Evolutionary conservation across 1,284 basidiomycete species (phyloP), one percentile per base, ranked within the genome.

Genomic region (Thecaphora thlaspeos): DNA sequence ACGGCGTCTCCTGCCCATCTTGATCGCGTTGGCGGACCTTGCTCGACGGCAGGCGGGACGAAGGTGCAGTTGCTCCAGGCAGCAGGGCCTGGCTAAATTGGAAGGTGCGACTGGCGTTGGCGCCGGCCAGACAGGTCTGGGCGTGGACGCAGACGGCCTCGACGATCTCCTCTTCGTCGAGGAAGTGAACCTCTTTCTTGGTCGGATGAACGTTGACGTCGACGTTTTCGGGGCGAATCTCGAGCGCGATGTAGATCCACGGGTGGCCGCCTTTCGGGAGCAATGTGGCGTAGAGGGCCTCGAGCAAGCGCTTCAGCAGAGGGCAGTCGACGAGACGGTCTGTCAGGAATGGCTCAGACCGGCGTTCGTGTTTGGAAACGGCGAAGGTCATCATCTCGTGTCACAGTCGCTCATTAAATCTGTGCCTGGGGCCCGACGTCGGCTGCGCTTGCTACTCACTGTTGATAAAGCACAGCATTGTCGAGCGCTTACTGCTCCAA

Each of bases 151-250:
- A 86, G 43, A 98, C 85, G 8, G 81, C 81, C 64, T 91, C 87
- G 4, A 88, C 87, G 66, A 97, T 90, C 14, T 83, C 83, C 48
- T 97, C 95, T 77, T 98, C 91, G 65, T 96, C 86, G 49, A 97
- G 80, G 71, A 98, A 98, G 67, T 93, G 90, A 0, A 96, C 91
- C 78, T 97, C 93, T 36, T 89, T 88, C 79, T 99, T 98, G 1
- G 95, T 98, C 0, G 95, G 95, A 77, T 97, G 94, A 0, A 98
- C 93, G 70, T 98, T 98, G 52, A 97, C 93, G 72, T 99, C 95
- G 11, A 99, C 87, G 26, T 88, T 87, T 32, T 85, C 83, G 0
- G 93, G 91, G 52, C 91, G 86, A 61, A 98, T 87, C 30, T 87
- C 82, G 34, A 98, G 79, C 61, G 90, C 91, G 46, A 97, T 82